These are phyloP conservation scores for Cutaneotrichosporon sp. DNA, from an alignment of 1,284 basidiomycete genomes.

Conservation along the genomic window DNA sequence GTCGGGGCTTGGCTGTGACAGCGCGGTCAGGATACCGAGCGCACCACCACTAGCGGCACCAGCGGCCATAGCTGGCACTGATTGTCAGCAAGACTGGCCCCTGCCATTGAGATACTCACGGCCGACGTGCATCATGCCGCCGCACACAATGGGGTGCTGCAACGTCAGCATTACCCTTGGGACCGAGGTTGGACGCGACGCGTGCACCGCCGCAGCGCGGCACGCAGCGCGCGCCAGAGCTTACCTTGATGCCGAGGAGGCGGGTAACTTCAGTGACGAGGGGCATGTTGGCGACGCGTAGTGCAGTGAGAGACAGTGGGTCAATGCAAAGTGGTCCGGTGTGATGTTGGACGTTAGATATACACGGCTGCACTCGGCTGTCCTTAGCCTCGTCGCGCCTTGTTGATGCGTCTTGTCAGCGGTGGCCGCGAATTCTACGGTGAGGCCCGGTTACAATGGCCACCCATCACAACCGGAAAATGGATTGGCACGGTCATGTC, in stretches of 20 bases:
- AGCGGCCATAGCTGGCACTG: conserved; percentile 41
- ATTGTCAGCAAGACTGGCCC: not conserved
- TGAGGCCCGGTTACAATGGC: too few species aligned
- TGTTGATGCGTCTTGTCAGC: too few species aligned
- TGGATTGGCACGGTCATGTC: not conserved
- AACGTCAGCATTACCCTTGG: not conserved
- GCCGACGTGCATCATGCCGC: conserved; percentile 25
- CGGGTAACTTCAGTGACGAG: conserved; percentile 51
- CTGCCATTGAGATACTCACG: not conserved
- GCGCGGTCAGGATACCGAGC: conserved; percentile 79
- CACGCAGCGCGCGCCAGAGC: not conserved
- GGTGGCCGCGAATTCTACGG: too few species aligned
- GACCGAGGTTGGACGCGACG: too few species aligned
- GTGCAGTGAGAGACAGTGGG: too few species aligned
- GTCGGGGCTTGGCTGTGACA: conserved; percentile 76
- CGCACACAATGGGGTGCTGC: conserved; percentile 63
- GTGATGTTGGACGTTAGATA: too few species aligned
- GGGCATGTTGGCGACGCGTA: conserved; percentile 27
- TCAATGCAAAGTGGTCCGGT: too few species aligned
- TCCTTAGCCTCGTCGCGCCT: too few species aligned
- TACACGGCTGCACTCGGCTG: too few species aligned
- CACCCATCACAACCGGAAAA: too few species aligned
- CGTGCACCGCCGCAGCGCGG: too few species aligned
- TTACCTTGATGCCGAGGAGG: conserved; percentile 40
- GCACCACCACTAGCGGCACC: conserved; percentile 84